A percentile compares a stretch with the other conserved stretches of the same genome.
These are phyloP conservation scores for Arthrobotrys sinensis DNA, from an alignment of 2,329 filamentous ascomycete genomes.

Conservation along the genomic window DNA sequence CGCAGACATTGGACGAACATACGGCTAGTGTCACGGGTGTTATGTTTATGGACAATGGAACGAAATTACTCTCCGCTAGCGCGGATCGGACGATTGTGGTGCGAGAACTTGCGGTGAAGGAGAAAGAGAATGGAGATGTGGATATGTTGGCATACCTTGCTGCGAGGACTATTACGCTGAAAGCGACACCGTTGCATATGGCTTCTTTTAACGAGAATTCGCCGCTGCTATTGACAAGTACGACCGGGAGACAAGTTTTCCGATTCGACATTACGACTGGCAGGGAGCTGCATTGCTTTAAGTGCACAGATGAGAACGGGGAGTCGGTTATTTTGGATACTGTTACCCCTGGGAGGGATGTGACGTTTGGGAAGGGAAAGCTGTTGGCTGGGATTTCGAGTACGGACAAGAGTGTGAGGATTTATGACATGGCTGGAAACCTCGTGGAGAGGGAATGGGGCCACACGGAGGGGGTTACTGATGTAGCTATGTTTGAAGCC, in stretches of 20 bases:
- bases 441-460: slow-evolving; percentile 93
- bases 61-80: slow-evolving; percentile 85
- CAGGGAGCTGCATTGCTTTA: slow-evolving; percentile 75
- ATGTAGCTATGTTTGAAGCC: slow-evolving; percentile 79
- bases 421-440: slow-evolving; percentile 85
- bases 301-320: slow-evolving; percentile 83
- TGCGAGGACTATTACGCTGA: slow-evolving; percentile 82
- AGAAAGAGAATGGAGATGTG: slow-evolving; percentile 66
- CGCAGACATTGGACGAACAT: slow-evolving; percentile 94
- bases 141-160: slow-evolving; percentile 80
- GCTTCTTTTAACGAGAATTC: slow-evolving; percentile 76
- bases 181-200: slow-evolving; percentile 90
- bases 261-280: slow-evolving; percentile 70
- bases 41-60: slow-evolving; percentile 80
- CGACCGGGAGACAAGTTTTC: slow-evolving; percentile 75
- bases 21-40: slow-evolving; percentile 86
- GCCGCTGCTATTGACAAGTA: slow-evolving; percentile 74
- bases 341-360: slow-evolving; percentile 76
- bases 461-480: slow-evolving; percentile 93
- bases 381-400: slow-evolving; percentile 90
- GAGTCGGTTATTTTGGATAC: slow-evolving; percentile 89
- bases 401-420: slow-evolving; percentile 92
- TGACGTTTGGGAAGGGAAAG: slow-evolving; percentile 72
- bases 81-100: slow-evolving; percentile 85
- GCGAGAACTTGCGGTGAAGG: slow-evolving; percentile 75